A percentile compares a stretch with the other conserved stretches of the same genome.
Conservation (phyloP, 2,329 filamentous ascomycete species). For the Trichophyton schoenleinii region DNA sequence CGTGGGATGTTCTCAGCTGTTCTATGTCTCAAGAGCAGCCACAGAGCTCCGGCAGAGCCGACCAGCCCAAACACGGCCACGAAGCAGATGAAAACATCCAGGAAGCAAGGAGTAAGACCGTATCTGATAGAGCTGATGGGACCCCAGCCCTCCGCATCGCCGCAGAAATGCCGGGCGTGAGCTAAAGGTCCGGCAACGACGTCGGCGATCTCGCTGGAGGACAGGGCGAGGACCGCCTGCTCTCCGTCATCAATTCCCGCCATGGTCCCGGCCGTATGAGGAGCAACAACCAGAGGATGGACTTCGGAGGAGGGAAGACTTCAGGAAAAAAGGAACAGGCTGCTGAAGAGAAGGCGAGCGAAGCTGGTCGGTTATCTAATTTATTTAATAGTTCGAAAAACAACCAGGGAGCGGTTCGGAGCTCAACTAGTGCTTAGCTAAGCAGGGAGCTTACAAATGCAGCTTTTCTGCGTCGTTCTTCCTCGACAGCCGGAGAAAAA, state of each 20-base stretch:
- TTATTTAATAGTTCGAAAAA: neutral
- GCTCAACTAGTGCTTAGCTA: neutral
- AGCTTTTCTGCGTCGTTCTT: neutral
- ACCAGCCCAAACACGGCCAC: slow-evolving; percentile 71
- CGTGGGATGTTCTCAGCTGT: slow-evolving; percentile 56
- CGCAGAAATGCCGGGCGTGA: slow-evolving; percentile 58
- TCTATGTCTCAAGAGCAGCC: slow-evolving; percentile 63
- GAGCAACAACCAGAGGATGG: neutral
- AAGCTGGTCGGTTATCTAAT: neutral
- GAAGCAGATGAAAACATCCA: slow-evolving; percentile 74
- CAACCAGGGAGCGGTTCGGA: neutral
- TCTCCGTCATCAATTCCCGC: slow-evolving; percentile 16
- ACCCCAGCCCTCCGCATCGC: slow-evolving; percentile 89
- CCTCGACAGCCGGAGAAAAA: neutral
- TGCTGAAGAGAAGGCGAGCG: neutral
- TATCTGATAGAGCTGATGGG: slow-evolving; percentile 76
- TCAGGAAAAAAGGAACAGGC: neutral
- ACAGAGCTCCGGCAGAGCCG: slow-evolving; percentile 63
- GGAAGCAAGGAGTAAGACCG: slow-evolving; percentile 95
- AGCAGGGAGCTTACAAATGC: neutral
- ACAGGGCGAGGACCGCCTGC: slow-evolving; percentile 16
- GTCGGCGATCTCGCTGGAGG: slow-evolving; percentile 10
- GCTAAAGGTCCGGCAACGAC: slow-evolving; percentile 15
- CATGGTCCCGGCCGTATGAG: slow-evolving; percentile 15
- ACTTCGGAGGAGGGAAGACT: neutral